Base-by-base conservation (phyloP, 164 flowering plant species). In the Litsea cubeba region DNA sequence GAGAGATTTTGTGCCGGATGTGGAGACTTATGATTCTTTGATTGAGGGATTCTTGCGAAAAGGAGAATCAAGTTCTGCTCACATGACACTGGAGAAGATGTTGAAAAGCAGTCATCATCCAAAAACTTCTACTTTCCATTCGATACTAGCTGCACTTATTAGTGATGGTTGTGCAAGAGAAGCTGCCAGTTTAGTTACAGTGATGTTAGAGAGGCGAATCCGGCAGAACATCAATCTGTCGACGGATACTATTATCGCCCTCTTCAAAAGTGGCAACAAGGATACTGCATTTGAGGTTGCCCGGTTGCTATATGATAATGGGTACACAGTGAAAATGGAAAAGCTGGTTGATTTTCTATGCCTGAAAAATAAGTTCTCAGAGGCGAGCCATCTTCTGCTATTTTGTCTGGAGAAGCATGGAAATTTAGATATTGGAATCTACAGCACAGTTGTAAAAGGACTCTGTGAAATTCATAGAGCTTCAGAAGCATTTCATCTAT, bases 401-500 rank as follows among this genome's bases (percentile, higher is more conserved):
- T 88, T 83, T 78, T 54, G 90, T 73, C 74, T 90, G 82, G 85
- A 85, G 81, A 88, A 83, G 74, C 68, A 83, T 66, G 78, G 84
- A 30, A 78, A 32, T 8, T 71, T 86, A 35, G 82, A 80, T 77
- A 71, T 62, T 51, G 86, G 76, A 35, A 25, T 75, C 28, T 92
- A 76, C 76, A 74, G 72, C 74, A 74, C 54, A 22, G 85, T 89
- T 69, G 75, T 92, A 22, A 72, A 58, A 23, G 88, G 86, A n/a
- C 90, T 92, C 17, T 89, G 95, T 75, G 79, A 83, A 76, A 71
- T 25, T 26, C 76, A 73, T 22, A 84, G 65, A 75, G 71, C 82
- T n/a, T 40, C 81, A 17, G 91, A 91, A 79, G 94, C 97, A 73
- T 92, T 91, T 80, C 49, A 77, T 64, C 80, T 92, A 68, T 92